These are phyloP conservation scores for Phaseolus coccineus DNA, from an alignment of 331 rosid species.

Conservation along the genomic window DNA sequence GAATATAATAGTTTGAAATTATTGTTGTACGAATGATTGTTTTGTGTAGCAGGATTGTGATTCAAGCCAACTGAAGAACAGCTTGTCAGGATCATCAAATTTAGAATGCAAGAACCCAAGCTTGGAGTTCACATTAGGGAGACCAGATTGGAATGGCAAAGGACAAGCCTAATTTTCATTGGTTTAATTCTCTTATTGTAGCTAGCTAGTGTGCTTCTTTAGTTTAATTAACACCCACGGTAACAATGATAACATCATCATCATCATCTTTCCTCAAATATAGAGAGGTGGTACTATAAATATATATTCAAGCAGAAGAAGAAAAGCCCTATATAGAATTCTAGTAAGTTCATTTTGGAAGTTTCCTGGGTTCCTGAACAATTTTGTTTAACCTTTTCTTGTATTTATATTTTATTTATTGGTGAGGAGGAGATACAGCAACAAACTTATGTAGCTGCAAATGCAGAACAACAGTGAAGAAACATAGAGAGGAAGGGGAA, in stretches of 20 bases:
- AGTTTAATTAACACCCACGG: conserved; percentile 39
- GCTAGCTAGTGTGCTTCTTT: conserved; percentile 35
- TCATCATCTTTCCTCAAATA: conserved; percentile 33
- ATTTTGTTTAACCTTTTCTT: conserved; percentile 47
- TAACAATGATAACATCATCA: conserved; percentile 29
- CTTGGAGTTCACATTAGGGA: conserved; percentile 96
- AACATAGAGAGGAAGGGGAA: conserved; percentile 22
- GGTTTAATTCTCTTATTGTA: conserved; percentile 28
- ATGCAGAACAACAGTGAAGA: conserved; percentile 28
- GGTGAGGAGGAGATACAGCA: conserved; percentile 27
- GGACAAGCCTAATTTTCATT: conserved; percentile 57
- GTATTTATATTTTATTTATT: conserved; percentile 47
- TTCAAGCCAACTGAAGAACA: conserved; percentile 65
- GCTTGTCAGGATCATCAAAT: conserved; percentile 54
- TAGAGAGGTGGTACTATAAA: conserved; percentile 40
- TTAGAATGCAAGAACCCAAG: conserved; percentile 81
- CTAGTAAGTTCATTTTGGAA: conserved; percentile 43
- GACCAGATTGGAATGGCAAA: conserved; percentile 85
- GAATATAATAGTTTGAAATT: too few relatives aligned
- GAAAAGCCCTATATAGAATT: conserved; percentile 32
- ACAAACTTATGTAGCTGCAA: conserved; percentile 38
- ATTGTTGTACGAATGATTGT: background rate
- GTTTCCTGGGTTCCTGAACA: conserved; percentile 43
- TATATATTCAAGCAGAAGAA: conserved; percentile 36
- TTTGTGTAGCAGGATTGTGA: conserved; percentile 66